Percentiles rank a stretch among this genome's conserved stretches.
Evolutionary conservation across 192 early-diverging fungal species (phyloP).

Genomic region (Cladochytrium replicatum): DNA sequence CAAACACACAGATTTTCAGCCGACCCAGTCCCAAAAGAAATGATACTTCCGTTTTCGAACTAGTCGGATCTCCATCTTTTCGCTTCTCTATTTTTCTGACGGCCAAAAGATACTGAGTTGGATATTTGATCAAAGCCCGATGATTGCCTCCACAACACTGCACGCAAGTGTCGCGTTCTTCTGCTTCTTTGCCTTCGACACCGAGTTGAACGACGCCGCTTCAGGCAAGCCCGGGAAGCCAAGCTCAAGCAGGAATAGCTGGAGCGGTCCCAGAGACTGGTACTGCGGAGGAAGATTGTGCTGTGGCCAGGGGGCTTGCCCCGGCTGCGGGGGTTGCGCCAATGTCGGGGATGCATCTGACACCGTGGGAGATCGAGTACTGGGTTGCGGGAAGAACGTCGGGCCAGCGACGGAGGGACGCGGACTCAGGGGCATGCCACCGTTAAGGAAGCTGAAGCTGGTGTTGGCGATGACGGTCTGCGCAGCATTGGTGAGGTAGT

Average conservation of each 20-base stretch:
- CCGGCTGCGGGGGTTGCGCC: too few species aligned
- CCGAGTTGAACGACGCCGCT: slow-evolving; percentile 1
- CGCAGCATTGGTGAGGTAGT: slow-evolving; percentile 1
- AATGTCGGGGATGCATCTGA: background rate
- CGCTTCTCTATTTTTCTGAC: background rate
- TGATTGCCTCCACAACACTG: slow-evolving; percentile 17
- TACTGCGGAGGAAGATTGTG: too few species aligned
- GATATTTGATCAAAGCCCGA: slow-evolving; percentile 8
- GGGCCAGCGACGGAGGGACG: slow-evolving; percentile 4
- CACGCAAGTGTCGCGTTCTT: slow-evolving; percentile 17
- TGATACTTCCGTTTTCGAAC: too few species aligned
- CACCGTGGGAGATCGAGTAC: background rate
- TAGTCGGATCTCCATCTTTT: too few species aligned
- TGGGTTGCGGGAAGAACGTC: background rate
- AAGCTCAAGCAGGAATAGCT: slow-evolving; percentile 7
- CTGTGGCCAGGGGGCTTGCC: too few species aligned
- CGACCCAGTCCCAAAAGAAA: too few species aligned
- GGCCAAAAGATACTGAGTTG: too few species aligned
- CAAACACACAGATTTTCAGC: too few species aligned
- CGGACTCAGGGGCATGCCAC: too few species aligned
- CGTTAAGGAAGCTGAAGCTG: too few species aligned
- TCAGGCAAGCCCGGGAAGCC: slow-evolving; percentile 15
- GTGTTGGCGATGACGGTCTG: too few species aligned
- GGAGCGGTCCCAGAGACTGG: too few species aligned
- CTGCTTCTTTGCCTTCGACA: slow-evolving; percentile 4